Conservation (phyloP, 768 basidiomycete species). For the Macrolepiota fuliginosa region DNA sequence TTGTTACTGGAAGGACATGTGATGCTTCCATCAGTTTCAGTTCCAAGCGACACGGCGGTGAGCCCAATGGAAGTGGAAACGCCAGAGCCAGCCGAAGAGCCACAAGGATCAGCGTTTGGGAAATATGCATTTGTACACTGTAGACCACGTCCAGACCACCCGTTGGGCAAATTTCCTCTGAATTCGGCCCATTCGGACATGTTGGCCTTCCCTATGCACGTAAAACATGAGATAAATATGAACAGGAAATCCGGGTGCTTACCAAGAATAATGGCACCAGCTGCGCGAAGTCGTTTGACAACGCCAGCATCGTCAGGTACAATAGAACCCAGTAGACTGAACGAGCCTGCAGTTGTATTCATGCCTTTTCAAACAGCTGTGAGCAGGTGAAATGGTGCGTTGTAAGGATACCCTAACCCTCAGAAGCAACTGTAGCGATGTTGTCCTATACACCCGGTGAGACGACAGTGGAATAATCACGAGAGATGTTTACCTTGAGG, state of each 20-base stretch:
- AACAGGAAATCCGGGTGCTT: neutral
- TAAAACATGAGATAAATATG: neutral
- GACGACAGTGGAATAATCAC: neutral
- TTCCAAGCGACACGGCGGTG: constrained; percentile 42
- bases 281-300: constrained; percentile 38
- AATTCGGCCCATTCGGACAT: constrained; percentile 54
- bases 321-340: constrained; percentile 37
- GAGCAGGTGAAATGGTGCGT: neutral
- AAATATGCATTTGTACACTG: constrained; percentile 51
- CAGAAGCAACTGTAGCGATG: constrained; percentile 42
- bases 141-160: constrained; percentile 57
- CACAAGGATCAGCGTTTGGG: constrained; percentile 51
- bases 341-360: constrained; percentile 47
- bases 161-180: constrained; percentile 42
- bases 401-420: constrained; percentile 26
- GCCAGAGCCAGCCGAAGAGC: constrained; percentile 60
- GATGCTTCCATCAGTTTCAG: constrained; percentile 56
- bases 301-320: constrained; percentile 47
- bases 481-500: constrained; percentile 36
- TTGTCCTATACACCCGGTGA: constrained; percentile 33
- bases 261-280: constrained; percentile 47
- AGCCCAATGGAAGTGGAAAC: constrained; percentile 52
- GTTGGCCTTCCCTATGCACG: constrained; percentile 43
- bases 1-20: constrained; percentile 50
- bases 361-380: constrained; percentile 27